These are phyloP conservation scores for Aspergillus brasiliensis DNA, from an alignment of 2,329 filamentous ascomycete species.

Conservation along the genomic window DNA sequence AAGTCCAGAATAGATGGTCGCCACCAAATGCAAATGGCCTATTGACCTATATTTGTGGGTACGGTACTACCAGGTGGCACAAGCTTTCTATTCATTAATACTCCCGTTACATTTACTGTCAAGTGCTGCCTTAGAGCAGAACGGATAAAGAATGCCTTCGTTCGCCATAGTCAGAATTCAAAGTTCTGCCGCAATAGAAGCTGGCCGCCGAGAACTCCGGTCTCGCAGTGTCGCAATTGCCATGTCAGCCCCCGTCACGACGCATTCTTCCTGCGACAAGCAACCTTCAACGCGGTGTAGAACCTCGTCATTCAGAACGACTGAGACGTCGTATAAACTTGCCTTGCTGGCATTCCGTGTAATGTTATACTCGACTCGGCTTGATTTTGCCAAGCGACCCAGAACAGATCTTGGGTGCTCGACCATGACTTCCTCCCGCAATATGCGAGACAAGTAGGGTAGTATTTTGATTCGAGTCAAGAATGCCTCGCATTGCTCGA, in stretches of 20 bases:
- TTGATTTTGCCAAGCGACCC: constrained; percentile 7
- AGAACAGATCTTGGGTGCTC: constrained; percentile 4
- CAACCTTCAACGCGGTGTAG: neutral
- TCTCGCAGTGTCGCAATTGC: neutral
- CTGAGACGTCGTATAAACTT: neutral
- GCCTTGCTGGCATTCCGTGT: neutral
- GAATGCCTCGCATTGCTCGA: constrained; percentile 10
- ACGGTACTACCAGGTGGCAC: neutral
- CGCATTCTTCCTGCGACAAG: neutral
- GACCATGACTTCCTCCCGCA: constrained; percentile 3
- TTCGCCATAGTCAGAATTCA: neutral
- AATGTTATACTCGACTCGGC: constrained; percentile 2
- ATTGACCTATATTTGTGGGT: neutral
- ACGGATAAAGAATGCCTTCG: neutral
- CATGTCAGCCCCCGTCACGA: neutral
- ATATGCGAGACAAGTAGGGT: neutral
- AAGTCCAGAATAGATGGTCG: neutral
- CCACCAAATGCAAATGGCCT: neutral
- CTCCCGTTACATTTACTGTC: neutral
- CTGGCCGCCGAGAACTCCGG: neutral
- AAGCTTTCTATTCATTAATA: neutral
- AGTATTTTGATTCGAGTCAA: neutral
- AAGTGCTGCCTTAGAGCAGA: neutral
- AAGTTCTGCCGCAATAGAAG: neutral
- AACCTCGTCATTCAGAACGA: neutral